Percentiles rank a stretch among this genome's conserved stretches.
phyloP scores from a whole-genome alignment of 179 eudicot genomes.

The Vitellaria paradoxa region DNA sequence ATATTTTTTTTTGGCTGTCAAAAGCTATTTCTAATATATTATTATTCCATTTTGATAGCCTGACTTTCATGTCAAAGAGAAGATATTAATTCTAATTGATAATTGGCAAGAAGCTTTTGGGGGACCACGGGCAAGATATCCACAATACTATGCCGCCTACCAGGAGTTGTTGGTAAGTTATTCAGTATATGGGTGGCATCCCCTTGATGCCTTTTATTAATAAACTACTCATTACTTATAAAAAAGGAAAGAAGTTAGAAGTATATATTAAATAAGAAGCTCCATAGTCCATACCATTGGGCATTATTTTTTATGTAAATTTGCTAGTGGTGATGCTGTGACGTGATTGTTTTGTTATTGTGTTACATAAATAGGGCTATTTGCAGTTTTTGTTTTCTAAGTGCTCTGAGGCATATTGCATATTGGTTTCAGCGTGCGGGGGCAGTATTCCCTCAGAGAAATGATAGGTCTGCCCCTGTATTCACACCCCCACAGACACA shows the following conservation, averaged over 20 bases:
- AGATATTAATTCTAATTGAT: conserved; percentile 79
- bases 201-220: no score
- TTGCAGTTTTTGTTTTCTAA: neutral
- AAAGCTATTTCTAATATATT: conserved; percentile 10
- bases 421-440: conserved; percentile 70
- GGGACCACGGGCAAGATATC: conserved; percentile 86
- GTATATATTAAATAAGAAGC: no score
- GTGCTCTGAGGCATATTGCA: neutral
- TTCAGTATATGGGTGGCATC: no score
- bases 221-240: no score
- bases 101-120: conserved; percentile 99
- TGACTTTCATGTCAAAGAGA: conserved; percentile 92
- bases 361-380: neutral
- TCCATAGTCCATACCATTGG: neutral
- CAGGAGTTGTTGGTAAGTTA: conserved; percentile 83
- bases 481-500: conserved; percentile 93
- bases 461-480: conserved; percentile 80
- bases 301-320: no score
- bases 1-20: neutral
- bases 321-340: neutral
- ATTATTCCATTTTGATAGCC: conserved; percentile 43
- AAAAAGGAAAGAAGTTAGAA: no score
- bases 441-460: conserved; percentile 83
- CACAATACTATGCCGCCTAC: conserved; percentile 88
- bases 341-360: neutral